Conservation (phyloP, 2,329 filamentous ascomycete species). For the Celoporthe dispersa region DNA sequence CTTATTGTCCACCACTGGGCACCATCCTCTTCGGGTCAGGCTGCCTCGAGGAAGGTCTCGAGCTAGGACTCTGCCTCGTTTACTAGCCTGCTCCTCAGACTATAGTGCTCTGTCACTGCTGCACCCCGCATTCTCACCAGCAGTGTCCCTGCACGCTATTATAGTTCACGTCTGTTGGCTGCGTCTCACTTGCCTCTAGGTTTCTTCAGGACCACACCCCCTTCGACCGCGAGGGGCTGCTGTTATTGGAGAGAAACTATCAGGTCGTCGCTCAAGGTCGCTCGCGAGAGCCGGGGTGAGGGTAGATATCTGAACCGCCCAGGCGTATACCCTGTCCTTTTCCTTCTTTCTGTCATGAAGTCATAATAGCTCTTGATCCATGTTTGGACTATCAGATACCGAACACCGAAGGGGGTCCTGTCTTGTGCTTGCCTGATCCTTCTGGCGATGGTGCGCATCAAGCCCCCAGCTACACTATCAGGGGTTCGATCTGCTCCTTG, state of each 20-base stretch:
- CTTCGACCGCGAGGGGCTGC: background rate
- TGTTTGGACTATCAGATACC: background rate
- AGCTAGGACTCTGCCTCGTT: background rate
- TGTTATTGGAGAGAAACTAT: background rate
- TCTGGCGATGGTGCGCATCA: background rate
- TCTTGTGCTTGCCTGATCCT: background rate
- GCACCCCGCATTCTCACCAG: background rate
- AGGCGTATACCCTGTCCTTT: background rate
- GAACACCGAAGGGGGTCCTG: conserved; percentile 9
- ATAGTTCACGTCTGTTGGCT: background rate
- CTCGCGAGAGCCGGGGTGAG: background rate
- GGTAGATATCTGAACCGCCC: background rate
- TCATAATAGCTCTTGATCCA: background rate
- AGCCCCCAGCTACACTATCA: background rate
- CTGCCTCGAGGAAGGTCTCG: background rate
- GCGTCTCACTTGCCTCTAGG: background rate
- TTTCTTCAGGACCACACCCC: background rate
- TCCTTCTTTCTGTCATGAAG: background rate
- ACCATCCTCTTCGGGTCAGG: background rate
- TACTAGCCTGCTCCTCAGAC: background rate
- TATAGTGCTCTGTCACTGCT: background rate
- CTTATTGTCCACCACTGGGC: background rate
- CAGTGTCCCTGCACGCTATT: background rate
- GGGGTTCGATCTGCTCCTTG: background rate
- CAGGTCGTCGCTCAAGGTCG: background rate